These are phyloP conservation scores for Fusarium palustre DNA, from an alignment of 2,329 filamentous ascomycete genomes.

Conservation along the genomic window DNA sequence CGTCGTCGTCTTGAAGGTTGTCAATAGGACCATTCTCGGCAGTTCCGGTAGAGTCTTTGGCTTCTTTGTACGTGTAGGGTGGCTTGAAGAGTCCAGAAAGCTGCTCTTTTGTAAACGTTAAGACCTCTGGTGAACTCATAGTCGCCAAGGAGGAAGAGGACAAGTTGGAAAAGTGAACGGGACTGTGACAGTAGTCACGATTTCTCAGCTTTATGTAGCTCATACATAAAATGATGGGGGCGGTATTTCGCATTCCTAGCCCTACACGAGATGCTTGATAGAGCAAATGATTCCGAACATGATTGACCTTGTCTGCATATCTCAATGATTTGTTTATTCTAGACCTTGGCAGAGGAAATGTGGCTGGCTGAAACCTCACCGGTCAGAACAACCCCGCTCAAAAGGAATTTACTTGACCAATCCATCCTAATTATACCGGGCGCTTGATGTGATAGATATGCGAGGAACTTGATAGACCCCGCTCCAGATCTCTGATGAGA, in stretches of 20 bases:
- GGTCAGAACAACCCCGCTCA: neutral
- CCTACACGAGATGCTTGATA: too few relatives aligned
- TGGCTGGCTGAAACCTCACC: neutral
- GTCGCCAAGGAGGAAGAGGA: neutral
- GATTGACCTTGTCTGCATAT: neutral
- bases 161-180: too few relatives aligned
- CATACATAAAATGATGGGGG: too few relatives aligned
- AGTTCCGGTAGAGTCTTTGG: neutral
- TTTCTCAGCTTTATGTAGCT: neutral
- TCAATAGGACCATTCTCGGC: neutral
- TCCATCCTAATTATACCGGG: neutral
- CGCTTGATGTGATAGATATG: neutral
- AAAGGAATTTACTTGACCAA: neutral
- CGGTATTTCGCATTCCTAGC: too few relatives aligned
- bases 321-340: too few relatives aligned
- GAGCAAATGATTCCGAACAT: too few relatives aligned
- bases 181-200: too few relatives aligned
- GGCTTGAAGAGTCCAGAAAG: neutral
- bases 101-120: neutral
- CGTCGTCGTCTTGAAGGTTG: neutral
- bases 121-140: neutral
- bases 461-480: neutral
- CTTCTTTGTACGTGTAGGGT: neutral
- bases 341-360: too few relatives aligned
- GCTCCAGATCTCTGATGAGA: neutral